These are phyloP conservation scores for Erysimum pusillum DNA, from an alignment of 441 rosid species.

Conservation along the genomic window DNA sequence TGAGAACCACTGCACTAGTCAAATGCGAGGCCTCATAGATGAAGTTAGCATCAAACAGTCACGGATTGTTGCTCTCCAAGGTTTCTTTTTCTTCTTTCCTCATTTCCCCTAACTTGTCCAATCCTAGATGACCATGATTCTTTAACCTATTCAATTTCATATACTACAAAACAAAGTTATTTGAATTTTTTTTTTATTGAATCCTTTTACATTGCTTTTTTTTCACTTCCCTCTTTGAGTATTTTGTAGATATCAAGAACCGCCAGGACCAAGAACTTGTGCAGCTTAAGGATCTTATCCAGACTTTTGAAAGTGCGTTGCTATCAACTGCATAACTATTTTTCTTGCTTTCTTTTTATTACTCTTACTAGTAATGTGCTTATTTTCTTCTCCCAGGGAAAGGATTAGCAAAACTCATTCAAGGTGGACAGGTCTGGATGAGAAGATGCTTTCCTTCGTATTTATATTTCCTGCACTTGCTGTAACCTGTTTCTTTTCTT, in stretches of 20 bases:
- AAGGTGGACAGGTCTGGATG: slow-evolving; percentile 59
- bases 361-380: slow-evolving; percentile 1
- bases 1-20: slow-evolving; percentile 79
- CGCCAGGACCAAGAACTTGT: slow-evolving; percentile 67
- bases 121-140: slow-evolving; percentile 1
- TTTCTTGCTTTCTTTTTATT: slow-evolving; percentile 14
- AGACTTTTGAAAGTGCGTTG: slow-evolving; percentile 73
- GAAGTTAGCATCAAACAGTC: slow-evolving; percentile 87
- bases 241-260: slow-evolving; percentile 68
- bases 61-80: slow-evolving; percentile 77
- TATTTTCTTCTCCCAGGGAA: slow-evolving; percentile 64
- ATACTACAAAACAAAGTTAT: not conserved
- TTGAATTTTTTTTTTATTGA: no score
- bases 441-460: slow-evolving; percentile 25
- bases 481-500: slow-evolving; percentile 38
- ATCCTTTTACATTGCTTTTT: not conserved
- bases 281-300: slow-evolving; percentile 75
- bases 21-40: slow-evolving; percentile 79
- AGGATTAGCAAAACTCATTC: slow-evolving; percentile 65
- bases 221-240: slow-evolving; percentile 30
- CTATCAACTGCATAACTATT: slow-evolving; percentile 6
- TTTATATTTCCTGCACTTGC: slow-evolving; percentile 17
- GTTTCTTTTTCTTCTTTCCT: slow-evolving; percentile 49
- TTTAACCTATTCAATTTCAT: not conserved
- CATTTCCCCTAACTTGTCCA: not conserved